A percentile compares a stretch with the other conserved stretches of the same genome.
phyloP scores from a whole-genome alignment of 495 filamentous ascomycete genomes.

The Penicillium atrosanguineum region DNA sequence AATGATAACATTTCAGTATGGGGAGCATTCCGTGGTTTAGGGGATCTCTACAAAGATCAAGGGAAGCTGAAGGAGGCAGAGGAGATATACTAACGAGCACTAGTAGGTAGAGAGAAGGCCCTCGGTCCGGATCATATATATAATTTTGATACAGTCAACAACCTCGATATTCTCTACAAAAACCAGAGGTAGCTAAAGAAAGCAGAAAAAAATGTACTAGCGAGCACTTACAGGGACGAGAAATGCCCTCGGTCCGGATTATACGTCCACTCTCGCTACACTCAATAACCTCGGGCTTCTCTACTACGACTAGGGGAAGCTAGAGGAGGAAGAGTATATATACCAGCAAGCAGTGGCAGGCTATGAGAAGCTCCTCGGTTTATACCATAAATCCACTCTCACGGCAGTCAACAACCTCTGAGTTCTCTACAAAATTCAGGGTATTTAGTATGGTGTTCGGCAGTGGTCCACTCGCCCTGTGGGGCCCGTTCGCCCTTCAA shows the following conservation, averaged over 20 bases:
- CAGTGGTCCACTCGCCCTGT: no score
- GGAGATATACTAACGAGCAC: no score
- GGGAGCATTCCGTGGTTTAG: constrained; percentile 12
- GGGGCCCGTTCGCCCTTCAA: no score
- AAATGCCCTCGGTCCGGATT: constrained; percentile 34
- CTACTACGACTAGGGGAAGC: constrained; percentile 26
- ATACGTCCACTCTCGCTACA: constrained; percentile 34
- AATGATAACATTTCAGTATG: constrained; percentile 6
- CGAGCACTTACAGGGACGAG: constrained; percentile 27
- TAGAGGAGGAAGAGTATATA: constrained; percentile 34
- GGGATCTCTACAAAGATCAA: no score
- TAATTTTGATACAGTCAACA: constrained; percentile 30
- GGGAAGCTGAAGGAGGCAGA: no score
- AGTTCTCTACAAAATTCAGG: no score
- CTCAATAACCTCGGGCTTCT: constrained; percentile 31
- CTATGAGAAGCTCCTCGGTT: constrained; percentile 24
- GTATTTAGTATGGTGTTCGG: no score
- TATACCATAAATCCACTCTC: constrained; percentile 24
- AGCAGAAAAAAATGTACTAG: constrained; percentile 37
- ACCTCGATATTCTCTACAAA: constrained; percentile 31
- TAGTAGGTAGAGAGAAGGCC: no score
- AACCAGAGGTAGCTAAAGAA: constrained; percentile 37
- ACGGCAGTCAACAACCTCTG: no score
- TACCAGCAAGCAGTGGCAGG: constrained; percentile 19
- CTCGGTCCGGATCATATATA: no score